Base-by-base conservation (phyloP, 345 rosid species). In the Bruguiera sexangula region DNA sequence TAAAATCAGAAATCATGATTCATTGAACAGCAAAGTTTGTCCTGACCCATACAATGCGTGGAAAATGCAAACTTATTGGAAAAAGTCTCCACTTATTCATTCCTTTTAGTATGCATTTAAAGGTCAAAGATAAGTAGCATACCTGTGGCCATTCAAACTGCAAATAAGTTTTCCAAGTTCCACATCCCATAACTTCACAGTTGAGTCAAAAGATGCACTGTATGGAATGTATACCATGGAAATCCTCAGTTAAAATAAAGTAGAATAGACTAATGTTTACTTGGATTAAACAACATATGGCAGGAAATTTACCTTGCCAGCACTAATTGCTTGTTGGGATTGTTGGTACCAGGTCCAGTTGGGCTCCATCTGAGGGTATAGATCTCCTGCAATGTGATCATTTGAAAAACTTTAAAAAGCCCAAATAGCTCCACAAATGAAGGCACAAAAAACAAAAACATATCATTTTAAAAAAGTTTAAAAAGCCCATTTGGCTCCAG, bases 161-260 rank as follows among this genome's bases (percentile, higher is more conserved):
- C 80, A 73, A 68, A 89, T 79, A 80, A 92, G 90, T 80, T 87
- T 96, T 58, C 99, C 99, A 51, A 79, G 83, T 63, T 96, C 97
- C 69, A 90, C 96, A 77, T 96, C 99, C 99, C 98, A 96, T 75
- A 92, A 82, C 83, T 96, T 96, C 66, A 96, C 98, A 0, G 99
- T 82, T 24, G 97, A 92, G 84, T 96, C 99, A 71, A 96, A 96
- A 68, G 99, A 96, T 69, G 99, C 99, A 85, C 98, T 96, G 85
- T 59, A 67, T 39, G 55, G 37, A 79, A 70, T 59, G 57, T 56
- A 52, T 21, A 52, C 15, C 29, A 60, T 1, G 72, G 9, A 74
- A 60, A 29, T 26, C 69, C 19, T 67, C 54, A 55, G 32, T n/a
- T 1, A 34, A 32, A 60, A 56, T 16, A 50, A 21, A 58, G 13